Conservation (phyloP, 192 early-diverging fungal species). For the Backusella tarrabulga region DNA sequence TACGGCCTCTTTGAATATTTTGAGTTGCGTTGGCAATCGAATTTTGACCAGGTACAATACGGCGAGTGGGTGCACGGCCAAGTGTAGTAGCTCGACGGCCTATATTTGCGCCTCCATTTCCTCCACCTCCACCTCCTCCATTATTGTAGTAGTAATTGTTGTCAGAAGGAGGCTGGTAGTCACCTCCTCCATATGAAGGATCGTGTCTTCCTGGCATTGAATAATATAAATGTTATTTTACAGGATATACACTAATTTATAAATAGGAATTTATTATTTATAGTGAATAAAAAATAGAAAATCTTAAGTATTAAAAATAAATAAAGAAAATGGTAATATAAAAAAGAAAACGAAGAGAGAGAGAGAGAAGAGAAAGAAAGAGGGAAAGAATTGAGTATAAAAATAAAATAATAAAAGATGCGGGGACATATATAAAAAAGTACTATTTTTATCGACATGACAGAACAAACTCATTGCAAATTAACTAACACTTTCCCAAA, state of each 20-base stretch:
- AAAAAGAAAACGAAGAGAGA: background rate
- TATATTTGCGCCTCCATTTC: conserved; percentile 1
- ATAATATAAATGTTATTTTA: background rate
- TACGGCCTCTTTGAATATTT: conserved; percentile 67
- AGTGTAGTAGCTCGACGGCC: conserved; percentile 26
- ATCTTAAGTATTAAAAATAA: conserved; percentile 1
- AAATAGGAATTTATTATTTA: conserved; percentile 5
- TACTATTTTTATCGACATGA: background rate
- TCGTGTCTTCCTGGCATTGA: conserved; percentile 7
- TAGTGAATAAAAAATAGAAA: background rate
- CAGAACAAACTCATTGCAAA: background rate
- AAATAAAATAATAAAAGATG: background rate
- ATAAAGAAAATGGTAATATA: background rate
- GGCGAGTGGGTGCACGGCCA: conserved; percentile 37
- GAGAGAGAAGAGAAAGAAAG: background rate
- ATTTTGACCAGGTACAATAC: conserved; percentile 33
- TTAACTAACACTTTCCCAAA: conserved; percentile 6
- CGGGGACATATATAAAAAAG: background rate
- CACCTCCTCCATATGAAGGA: background rate
- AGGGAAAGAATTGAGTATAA: background rate
- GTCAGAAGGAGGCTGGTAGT: conserved; percentile 6
- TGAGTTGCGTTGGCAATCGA: conserved; percentile 45
- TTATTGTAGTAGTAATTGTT: conserved; percentile 13
- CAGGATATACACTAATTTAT: background rate
- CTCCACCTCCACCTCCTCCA: background rate